phyloP scores from a whole-genome alignment of 306 rosid species.

The Oemleria cerasiformis region DNA sequence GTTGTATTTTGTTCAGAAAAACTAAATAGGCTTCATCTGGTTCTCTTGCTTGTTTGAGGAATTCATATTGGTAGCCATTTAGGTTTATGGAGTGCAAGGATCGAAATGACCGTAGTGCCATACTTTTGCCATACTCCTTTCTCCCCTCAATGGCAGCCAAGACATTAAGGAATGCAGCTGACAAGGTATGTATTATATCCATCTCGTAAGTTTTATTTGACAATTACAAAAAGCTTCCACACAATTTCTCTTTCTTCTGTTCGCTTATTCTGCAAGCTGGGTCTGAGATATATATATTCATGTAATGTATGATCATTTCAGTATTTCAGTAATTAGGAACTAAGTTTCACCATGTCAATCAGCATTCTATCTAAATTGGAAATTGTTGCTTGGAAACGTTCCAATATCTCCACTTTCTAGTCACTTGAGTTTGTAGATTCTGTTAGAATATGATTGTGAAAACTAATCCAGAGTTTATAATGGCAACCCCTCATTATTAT shows the following conservation, averaged over 20 bases:
- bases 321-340: not conserved
- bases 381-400: no score
- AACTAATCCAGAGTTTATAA: no score
- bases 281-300: not conserved
- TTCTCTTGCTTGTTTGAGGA: conserved; percentile 18
- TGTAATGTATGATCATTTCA: not conserved
- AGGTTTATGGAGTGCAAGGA: conserved; percentile 99
- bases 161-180: conserved; percentile 69
- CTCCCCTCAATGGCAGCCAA: conserved; percentile 69
- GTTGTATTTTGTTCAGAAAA: not conserved
- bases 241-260: not conserved
- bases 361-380: no score
- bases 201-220: not conserved
- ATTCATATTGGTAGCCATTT: conserved; percentile 24
- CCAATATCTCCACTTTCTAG: no score
- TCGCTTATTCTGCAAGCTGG: not conserved
- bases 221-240: not conserved
- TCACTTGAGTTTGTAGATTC: no score
- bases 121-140: conserved; percentile 73
- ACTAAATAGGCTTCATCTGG: not conserved
- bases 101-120: conserved; percentile 71
- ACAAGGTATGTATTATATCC: conserved; percentile 49
- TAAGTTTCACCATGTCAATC: no score
- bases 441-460: no score
- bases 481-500: no score